Conservation (phyloP, 116 monocot genomes). For the Dioscorea cayenensis region DNA sequence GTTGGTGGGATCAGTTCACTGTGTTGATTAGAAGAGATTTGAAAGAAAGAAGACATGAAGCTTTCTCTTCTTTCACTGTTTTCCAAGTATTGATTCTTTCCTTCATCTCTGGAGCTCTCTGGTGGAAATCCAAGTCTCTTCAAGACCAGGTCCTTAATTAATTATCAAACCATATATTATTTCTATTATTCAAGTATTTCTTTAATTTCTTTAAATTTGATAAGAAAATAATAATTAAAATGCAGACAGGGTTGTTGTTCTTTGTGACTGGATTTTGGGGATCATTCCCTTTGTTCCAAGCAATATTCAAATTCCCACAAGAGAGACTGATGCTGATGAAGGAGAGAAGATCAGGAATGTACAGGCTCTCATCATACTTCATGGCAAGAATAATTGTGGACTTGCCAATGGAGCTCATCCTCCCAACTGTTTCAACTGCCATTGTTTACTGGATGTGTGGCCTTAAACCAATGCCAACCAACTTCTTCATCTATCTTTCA, state of each 20-base stretch:
- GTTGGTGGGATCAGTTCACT: conserved; percentile 8
- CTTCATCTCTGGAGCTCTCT: background rate
- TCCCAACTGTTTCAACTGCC: background rate
- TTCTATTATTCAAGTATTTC: too few species aligned
- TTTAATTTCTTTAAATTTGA: too few species aligned
- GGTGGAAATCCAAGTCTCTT: background rate
- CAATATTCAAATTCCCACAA: conserved; percentile 4
- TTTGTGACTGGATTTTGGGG: conserved; percentile 1
- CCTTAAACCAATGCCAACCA: background rate
- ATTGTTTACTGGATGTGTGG: conserved; percentile 6
- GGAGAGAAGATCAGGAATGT: conserved; percentile 8
- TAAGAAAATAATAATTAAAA: too few species aligned
- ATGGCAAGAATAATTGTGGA: background rate
- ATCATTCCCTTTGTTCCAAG: background rate
- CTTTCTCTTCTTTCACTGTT: conserved; percentile 3
- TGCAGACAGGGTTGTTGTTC: conserved; percentile 1
- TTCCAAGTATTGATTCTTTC: background rate
- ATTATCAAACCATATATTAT: background rate
- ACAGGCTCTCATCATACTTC: conserved; percentile 11
- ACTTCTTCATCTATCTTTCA: background rate
- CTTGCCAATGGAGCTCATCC: conserved; percentile 3
- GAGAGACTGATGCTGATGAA: conserved; percentile 3
- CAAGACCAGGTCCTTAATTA: background rate
- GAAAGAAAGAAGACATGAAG: conserved; percentile 7
- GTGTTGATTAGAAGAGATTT: conserved; percentile 4